A percentile compares a stretch with the other conserved stretches of the same genome.
phyloP scores from a whole-genome alignment of 257 asterid genomes.

The Asclepias syriaca region DNA sequence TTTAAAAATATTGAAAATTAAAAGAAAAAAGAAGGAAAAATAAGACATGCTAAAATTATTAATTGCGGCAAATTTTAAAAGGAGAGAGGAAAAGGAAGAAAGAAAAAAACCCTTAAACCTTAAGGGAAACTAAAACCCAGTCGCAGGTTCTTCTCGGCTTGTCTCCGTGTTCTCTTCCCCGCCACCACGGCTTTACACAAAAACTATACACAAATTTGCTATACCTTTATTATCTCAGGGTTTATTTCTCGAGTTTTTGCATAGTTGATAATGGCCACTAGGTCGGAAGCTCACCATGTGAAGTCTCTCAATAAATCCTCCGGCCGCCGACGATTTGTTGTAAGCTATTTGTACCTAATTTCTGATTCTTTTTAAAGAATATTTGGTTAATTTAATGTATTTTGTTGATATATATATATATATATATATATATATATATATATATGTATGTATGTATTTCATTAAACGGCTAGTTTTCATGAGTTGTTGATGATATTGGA shows the following conservation, averaged over 20 bases:
- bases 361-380: neutral
- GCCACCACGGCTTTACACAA: neutral
- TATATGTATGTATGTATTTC: neutral
- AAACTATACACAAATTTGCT: neutral
- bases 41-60: no score
- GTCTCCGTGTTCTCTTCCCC: neutral
- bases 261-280: conserved; percentile 52
- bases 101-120: neutral
- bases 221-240: neutral
- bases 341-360: conserved; percentile 28
- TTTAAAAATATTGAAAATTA: no score
- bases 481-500: conserved; percentile 2
- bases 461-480: neutral
- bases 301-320: conserved; percentile 63
- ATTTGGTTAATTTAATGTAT: neutral
- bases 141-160: neutral
- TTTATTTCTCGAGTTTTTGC: neutral
- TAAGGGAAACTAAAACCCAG: neutral
- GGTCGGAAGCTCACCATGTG: conserved; percentile 54
- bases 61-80: no score
- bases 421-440: neutral
- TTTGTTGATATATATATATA: neutral
- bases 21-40: no score
- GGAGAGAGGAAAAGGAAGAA: no score
- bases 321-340: conserved; percentile 72